phyloP scores from a whole-genome alignment of 768 basidiomycete species.

The Suillus luteus region DNA sequence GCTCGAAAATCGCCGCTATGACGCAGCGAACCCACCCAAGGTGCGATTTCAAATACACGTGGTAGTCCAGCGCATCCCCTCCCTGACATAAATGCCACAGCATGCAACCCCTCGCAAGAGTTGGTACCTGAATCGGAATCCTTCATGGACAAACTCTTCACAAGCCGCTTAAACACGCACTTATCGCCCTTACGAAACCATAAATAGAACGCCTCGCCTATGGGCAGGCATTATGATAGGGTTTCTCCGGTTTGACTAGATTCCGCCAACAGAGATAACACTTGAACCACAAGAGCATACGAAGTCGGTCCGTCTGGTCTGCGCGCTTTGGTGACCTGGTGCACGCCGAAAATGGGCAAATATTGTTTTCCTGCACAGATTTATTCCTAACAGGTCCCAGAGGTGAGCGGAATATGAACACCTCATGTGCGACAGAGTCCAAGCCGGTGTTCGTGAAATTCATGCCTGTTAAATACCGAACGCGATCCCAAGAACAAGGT shows the following conservation, averaged over 20 bases:
- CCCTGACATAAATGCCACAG: no score
- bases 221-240: slow-evolving; percentile 85
- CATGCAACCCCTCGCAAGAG: neutral
- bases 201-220: slow-evolving; percentile 71
- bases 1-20: neutral
- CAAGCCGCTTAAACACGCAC: neutral
- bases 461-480: no score
- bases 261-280: slow-evolving; percentile 12
- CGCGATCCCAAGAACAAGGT: no score
- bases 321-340: neutral
- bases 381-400: neutral
- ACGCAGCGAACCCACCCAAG: neutral
- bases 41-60: neutral
- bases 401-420: no score
- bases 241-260: slow-evolving; percentile 18
- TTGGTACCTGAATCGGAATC: slow-evolving; percentile 17
- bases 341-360: neutral
- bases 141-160: neutral
- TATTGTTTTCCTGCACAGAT: neutral
- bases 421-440: no score
- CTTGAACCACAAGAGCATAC: neutral
- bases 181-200: slow-evolving; percentile 92
- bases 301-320: neutral
- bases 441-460: no score
- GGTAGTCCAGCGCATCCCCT: neutral